Base-by-base conservation (phyloP, 176 grass and related monocot species). In the Carex pumila region DNA sequence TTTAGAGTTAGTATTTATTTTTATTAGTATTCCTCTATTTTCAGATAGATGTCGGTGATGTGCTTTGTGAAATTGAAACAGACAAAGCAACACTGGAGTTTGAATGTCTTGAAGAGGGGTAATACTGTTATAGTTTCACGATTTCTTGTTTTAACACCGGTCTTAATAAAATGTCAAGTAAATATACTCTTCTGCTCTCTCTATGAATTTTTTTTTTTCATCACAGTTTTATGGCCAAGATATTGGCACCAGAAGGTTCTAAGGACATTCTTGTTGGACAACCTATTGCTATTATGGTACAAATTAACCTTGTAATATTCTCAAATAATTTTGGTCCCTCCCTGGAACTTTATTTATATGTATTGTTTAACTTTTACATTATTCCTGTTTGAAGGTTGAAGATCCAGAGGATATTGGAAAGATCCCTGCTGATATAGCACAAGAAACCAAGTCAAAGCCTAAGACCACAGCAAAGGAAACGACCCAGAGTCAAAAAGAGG, bases 51-150 rank as follows among this genome's bases (percentile, higher is more conserved):
- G 88, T 99, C 66, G 96, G 93, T 81, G 96, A 99, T 81, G 96
- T 99, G 63, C 78, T 99, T 39, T 99, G 96, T 31, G 96, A 99
- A 86, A 99, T 99, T 89, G 96, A 99, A 88, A 99, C 93, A 81
- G 96, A 99, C 81, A 99, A 99, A 88, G 96, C 96, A 68, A 94
- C 92, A 37, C 81, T 98, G 71, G 96, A 99, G 85, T 95, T 95
- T 84, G 96, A 99, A 87, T 83, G 89, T 79, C 93, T 99, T 54
- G 96, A 99, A 89, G 96, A 99, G 61, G 96, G 96, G 93, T 99
- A 98, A 92, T 85, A 57, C 83, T 65, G 18, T 74, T 59, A 9
- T 43, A 19, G 9, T 69, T 86, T 81, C 61, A 70, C 6, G 52
- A 13, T 84, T 3, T 65, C 43, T 82, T 63, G 43, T 47, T 47